Base-by-base conservation (phyloP, 352 stramenopile genomes). In the Phytophthora quininea region DNA sequence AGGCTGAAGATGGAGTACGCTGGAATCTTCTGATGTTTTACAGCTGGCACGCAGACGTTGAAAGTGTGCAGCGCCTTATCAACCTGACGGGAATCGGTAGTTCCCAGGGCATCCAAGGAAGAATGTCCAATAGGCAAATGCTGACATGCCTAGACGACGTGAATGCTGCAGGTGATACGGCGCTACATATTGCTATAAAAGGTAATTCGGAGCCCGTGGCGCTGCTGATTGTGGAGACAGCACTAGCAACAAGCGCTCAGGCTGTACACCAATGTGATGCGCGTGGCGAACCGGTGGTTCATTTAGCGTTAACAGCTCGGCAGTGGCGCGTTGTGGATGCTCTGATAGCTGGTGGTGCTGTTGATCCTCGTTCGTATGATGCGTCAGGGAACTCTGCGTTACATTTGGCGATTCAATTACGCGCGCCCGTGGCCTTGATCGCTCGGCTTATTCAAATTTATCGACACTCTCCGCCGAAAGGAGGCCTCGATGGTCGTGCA, bases 21-120 rank as follows among this genome's bases (percentile, higher is more conserved):
- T 92, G 84, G 86, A 87, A 80, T 43, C 56, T 94, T 46, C 68
- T 92, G 19, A 91, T 92, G 84, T 92, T 84, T 56, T 76, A 89
- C 6, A 81, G 82, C 42, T 75, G 63, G 33, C 61, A 81, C 3
- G 79, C 80, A 0, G 78, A 94, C 37, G 31, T 92, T 4, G 68
- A 79, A 9, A 54, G 68, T 7, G 74, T 86, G 2, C 64, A 79
- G 6, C 58, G 69, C 10, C 65, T 91, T 14, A 55, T 76, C 9
- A 48, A 50, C 43, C 50, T 73, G 51, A 61, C 58, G 9, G 69
- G 69, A 56, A 38, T 35, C 58, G 48, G 37, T 51, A 47, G 31
- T 24, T 31, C 49, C 48, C 43, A 58, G n/a, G 64, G 64, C 35
- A 64, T 38, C 43, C 53, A 69, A 65, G 56, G 58, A 24, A 67